Conservation (phyloP, 805 yeast genomes). For the Myxozyma sirexii region DNA sequence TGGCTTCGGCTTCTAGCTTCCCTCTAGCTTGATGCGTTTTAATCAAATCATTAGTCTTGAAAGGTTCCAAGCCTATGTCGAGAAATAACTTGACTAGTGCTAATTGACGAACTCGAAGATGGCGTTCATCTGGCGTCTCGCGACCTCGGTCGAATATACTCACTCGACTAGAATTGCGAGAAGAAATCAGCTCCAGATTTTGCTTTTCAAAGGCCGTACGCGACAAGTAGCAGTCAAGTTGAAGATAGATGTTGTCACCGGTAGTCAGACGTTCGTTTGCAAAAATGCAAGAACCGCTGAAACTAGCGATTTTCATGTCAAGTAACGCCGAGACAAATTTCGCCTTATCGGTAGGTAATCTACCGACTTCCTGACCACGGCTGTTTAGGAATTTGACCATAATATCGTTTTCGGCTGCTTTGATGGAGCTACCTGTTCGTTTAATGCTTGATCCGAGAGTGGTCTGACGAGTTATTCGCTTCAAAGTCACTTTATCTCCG, state of each 20-base stretch:
- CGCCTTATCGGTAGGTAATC: conserved; percentile 73
- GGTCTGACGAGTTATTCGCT: conserved; percentile 32
- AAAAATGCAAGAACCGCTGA: conserved; percentile 61
- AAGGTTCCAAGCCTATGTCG: conserved; percentile 43
- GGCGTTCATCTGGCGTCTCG: conserved; percentile 59
- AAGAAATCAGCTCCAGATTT: neutral
- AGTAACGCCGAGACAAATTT: conserved; percentile 65
- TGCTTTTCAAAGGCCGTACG: conserved; percentile 19
- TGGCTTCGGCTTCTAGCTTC: conserved; percentile 27
- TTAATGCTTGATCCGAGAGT: neutral
- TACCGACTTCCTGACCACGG: conserved; percentile 64
- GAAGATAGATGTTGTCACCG: conserved; percentile 76
- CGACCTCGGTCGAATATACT: conserved; percentile 39
- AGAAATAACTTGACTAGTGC: conserved; percentile 61
- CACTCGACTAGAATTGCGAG: neutral
- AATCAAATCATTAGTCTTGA: conserved; percentile 22
- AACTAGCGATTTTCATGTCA: conserved; percentile 55
- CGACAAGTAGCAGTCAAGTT: conserved; percentile 63
- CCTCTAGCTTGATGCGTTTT: conserved; percentile 12
- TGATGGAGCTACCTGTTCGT: conserved; percentile 3
- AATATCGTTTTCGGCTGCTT: conserved; percentile 24
- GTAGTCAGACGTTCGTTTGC: conserved; percentile 62
- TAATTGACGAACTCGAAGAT: conserved; percentile 55
- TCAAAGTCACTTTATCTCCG: conserved; percentile 40
- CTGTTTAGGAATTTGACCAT: conserved; percentile 42